These are phyloP conservation scores for Metarhizium sp. DNA, from an alignment of 2,329 filamentous ascomycete species.

Conservation along the genomic window DNA sequence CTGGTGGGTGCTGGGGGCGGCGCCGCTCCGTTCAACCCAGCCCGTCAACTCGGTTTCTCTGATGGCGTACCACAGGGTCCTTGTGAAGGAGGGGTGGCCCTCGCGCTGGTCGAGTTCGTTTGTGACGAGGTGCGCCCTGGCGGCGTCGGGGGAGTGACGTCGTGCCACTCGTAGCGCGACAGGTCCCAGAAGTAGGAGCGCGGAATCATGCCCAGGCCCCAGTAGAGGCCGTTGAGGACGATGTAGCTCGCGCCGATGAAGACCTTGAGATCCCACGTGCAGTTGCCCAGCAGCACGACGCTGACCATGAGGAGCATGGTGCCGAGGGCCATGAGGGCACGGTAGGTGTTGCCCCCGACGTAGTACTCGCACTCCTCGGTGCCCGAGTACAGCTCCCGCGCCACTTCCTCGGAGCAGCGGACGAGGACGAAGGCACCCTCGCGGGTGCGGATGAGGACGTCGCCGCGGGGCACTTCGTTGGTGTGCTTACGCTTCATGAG, in stretches of 20 bases:
- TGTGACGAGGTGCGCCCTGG: constrained; percentile 22
- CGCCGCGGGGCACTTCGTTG: constrained; percentile 41
- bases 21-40: constrained; percentile 43
- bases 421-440: constrained; percentile 51
- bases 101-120: constrained; percentile 24
- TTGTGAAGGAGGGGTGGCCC: constrained; percentile 39
- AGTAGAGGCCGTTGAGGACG: constrained; percentile 49
- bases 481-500: constrained; percentile 41
- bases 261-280: constrained; percentile 50
- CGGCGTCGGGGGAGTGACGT: constrained; percentile 32
- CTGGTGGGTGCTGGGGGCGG: constrained; percentile 39
- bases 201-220: constrained; percentile 42
- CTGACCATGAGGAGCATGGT: constrained; percentile 53
- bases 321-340: constrained; percentile 44
- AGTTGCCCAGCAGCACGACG: constrained; percentile 53
- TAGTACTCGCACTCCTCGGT: constrained; percentile 51
- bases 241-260: constrained; percentile 50
- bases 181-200: constrained; percentile 46
- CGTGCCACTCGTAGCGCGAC: constrained; percentile 35
- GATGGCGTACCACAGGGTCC: constrained; percentile 51
- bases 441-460: constrained; percentile 52
- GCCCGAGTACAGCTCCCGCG: constrained; percentile 52
- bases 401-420: constrained; percentile 48
- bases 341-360: constrained; percentile 36
- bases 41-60: constrained; percentile 40